Conservation (phyloP, 1,284 basidiomycete species). For the Mycocalia duriaeana region DNA sequence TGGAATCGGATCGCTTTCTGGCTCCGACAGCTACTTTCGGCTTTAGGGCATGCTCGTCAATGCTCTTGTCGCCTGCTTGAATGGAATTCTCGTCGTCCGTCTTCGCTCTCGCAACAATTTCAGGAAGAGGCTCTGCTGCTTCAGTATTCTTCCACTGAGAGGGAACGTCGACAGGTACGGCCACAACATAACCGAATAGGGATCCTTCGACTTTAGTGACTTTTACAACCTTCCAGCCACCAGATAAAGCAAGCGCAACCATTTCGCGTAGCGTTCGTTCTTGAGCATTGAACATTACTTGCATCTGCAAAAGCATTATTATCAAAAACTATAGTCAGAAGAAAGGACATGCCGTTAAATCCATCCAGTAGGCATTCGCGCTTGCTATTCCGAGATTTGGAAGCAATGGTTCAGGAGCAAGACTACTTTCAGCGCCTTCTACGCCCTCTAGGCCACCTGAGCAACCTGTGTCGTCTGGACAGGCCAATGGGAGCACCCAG, state of each 20-base stretch:
- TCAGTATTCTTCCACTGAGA: slow-evolving; percentile 1
- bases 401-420: slow-evolving; percentile 52
- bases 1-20: slow-evolving; percentile 34
- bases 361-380: slow-evolving; percentile 69
- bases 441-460: slow-evolving; percentile 27
- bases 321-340: not conserved
- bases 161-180: slow-evolving; percentile 52
- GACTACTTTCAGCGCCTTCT: slow-evolving; percentile 38
- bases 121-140: not conserved
- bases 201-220: slow-evolving; percentile 56
- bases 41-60: slow-evolving; percentile 10
- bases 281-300: slow-evolving; percentile 63
- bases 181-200: slow-evolving; percentile 62
- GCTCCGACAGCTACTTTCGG: slow-evolving; percentile 18
- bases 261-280: slow-evolving; percentile 69
- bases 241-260: slow-evolving; percentile 46
- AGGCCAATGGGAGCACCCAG: slow-evolving; percentile 64
- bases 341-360: slow-evolving; percentile 49
- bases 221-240: slow-evolving; percentile 64
- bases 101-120: not conserved
- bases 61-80: slow-evolving; percentile 4
- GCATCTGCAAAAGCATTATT: slow-evolving; percentile 46
- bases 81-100: slow-evolving; percentile 1
- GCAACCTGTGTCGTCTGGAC: slow-evolving; percentile 42
- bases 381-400: slow-evolving; percentile 69